Base-by-base conservation (phyloP, 305 asterid genomes). In the Euphrasia arctica region DNA sequence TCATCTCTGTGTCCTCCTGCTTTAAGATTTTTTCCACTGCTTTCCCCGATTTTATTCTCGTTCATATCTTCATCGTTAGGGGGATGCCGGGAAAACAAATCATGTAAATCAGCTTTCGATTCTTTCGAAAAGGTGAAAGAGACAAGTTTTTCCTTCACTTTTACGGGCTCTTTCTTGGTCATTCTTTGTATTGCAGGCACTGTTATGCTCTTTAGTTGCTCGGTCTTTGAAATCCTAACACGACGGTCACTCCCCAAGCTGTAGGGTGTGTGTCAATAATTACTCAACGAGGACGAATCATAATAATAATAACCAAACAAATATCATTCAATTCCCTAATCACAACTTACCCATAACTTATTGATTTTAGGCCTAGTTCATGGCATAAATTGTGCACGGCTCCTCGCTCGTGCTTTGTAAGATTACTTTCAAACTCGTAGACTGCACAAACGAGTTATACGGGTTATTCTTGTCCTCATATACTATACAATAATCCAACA, bases 321-420 rank as follows among this genome's bases (percentile, higher is more conserved):
- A n/a, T n/a, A 54, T 51, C 49, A 41, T 55, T 64, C 27, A 66
- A 8, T 58, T 48, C 65, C n/a, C 70, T 3, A 65, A 47, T 62
- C 51, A 29, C 42, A 34, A 67, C 92, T 77, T 73, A 93, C 99
- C 97, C 96, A 31, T 65, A 58, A 74, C 95, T 90, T 82, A 83
- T 90, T 6, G 96, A 84, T 58, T 67, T 76, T 86, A 90, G 56
- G 28, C 99, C 96, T 86, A 79, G 65, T 82, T 84, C 86, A 74
- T 67, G 73, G 80, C 85, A 85, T 65, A 83, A 50, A 9, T 4
- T 18, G 80, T 90, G 96, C 77, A 88, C 95, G 14, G 80, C 73
- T 52, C 88, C 95, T 63, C 93, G 90, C 65, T 90, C 90, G 22
- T 9, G 32, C 65, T 79, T 82, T n/a, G 62, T 56, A 74, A 90